Base-by-base conservation (phyloP, 768 basidiomycete species). In the Scleroderma citrinum region DNA sequence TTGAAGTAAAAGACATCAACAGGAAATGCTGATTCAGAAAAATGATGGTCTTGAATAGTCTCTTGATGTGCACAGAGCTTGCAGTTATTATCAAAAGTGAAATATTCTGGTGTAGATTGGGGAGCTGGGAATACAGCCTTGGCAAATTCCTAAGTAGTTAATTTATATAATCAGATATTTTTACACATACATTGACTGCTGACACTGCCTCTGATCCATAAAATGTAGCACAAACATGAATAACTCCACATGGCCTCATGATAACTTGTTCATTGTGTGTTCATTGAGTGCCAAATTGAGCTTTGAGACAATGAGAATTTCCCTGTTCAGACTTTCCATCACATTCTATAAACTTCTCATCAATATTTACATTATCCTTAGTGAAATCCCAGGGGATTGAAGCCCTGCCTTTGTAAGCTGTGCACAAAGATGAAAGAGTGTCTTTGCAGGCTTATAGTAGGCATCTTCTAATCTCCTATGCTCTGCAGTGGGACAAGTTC, bases 261-360 rank as follows among this genome's bases (percentile, higher is more conserved):
- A 57, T 38, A 29, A 65, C 49, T 44, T 66, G 54, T 32, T 66
- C 60, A 43, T 66, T 66, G 44, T 66, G 60, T 2, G 61, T 63
- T 3, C 56, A 51, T 21, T 56, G 17, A 1, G 54, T 35, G 7
- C 60, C 56, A 58, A 66, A 65, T 10, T 30, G 48, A 14, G 58
- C 58, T 17, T 38, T 44, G 8, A 56, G 39, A 11, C 47, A 46
- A 16, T 45, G 39, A 30, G 21, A 17, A 41, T 56, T 54, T 29
- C 57, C 53, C 3, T 46, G 30, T 2, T 50, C 47, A 3, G 48
- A 44, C 43, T 60, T 58, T 38, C 35, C 34, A 11, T 47, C 46
- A 41, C 50, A 51, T 42, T 51, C 32, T 31, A 34, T 31, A 17
- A 24, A 35, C 21, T 38, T 35, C 29, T 36, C 21, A 14, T 34